Evolutionary conservation across 768 basidiomycete genomes (phyloP), one percentile per base, ranked within the genome.

Genomic region (Agaricus blazei): DNA sequence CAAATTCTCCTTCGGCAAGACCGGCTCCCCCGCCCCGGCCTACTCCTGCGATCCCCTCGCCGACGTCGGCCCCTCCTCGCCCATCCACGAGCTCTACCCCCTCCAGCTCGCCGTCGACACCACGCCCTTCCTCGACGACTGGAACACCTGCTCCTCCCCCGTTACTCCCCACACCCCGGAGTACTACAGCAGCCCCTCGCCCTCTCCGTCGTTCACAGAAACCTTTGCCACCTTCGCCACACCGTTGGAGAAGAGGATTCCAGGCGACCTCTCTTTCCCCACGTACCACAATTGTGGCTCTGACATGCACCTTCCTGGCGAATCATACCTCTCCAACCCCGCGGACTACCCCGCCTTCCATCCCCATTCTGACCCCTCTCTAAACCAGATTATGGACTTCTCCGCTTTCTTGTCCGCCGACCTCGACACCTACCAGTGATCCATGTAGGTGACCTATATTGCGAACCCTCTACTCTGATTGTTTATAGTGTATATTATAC

Each of bases 121-220:
- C 24, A 58, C 70, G 5, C 61, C 36, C 15, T 44, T 41, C 47
- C 51, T 71, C 57, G 61, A 70, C 48, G 72, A 73, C 40, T 81
- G 79, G 79, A 70, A 71, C 8, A 68, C 73, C 24, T 71, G 69
- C 44, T 73, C 78, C 4, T 76, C 77, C 2, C 75, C 80, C 0
- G 62, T 71, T 26, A 72, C 75, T 2, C 78, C 80, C 1, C 56
- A 69, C 4, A 76, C 78, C 4, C 76, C 78, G 5, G 64, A 67
- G 43, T 75, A 68, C 61, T 54, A 68, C 46, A 51, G 59, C 37
- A 64, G 60, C n/a, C 61, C 67, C 2, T 62, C 70, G 4, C 70
- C 64, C 54, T 40, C 65, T 4, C 46, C 64, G 12, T 54, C 58
- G 15, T 65, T 74, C 63, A 4, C 48, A 26, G 69, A 67, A 44